Conservation (phyloP, 345 rosid species). For the Lenwebbia sp. region DNA sequence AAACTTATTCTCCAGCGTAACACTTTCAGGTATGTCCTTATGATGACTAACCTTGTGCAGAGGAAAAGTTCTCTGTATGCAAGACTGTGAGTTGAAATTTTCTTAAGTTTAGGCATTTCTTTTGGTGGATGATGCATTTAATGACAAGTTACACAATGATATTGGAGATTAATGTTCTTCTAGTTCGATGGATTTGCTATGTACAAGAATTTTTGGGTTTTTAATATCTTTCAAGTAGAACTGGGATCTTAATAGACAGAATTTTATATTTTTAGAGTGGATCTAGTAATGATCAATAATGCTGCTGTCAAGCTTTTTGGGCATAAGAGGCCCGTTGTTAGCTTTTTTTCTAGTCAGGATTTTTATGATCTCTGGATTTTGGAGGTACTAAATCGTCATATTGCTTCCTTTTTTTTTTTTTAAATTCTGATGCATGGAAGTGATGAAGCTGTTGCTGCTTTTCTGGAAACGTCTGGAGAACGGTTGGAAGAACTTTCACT, state of each 20-base stretch:
- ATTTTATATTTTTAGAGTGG: background rate
- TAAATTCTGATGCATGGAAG: conserved; percentile 15
- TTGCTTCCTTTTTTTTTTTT: background rate
- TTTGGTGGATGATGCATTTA: background rate
- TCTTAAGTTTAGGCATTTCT: background rate
- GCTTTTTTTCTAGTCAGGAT: background rate
- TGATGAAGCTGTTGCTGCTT: conserved; percentile 94
- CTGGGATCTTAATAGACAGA: background rate
- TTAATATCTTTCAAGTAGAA: background rate
- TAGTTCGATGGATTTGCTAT: background rate
- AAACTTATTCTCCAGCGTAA: conserved; percentile 58
- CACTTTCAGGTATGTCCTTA: conserved; percentile 42
- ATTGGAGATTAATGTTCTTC: background rate
- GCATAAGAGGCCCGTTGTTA: background rate
- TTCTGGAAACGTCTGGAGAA: conserved; percentile 66
- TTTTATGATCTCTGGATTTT: background rate
- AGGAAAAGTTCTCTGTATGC: background rate
- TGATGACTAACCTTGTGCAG: background rate
- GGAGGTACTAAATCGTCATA: background rate
- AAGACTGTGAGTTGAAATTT: background rate
- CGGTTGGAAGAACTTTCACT: conserved; percentile 52
- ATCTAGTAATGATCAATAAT: background rate
- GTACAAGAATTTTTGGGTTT: background rate
- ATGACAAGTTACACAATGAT: background rate
- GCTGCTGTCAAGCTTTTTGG: background rate